Base-by-base conservation (phyloP, 148 eudicot genomes). In the Silene uniflora region DNA sequence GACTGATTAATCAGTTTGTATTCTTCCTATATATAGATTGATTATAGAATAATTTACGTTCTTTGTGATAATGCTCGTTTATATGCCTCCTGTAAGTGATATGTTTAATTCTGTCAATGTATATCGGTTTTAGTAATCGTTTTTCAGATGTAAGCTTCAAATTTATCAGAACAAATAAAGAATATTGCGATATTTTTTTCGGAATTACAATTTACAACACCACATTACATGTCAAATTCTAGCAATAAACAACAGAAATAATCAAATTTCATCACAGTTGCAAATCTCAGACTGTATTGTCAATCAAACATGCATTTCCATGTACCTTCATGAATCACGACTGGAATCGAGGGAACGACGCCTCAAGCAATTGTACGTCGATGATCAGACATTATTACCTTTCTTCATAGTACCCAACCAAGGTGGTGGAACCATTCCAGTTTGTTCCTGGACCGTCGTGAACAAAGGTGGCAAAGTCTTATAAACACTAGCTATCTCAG, bases 361-460 rank as follows among this genome's bases (percentile, higher is more conserved):
- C 3, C 18, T 67, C 44, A 29, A 32, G 7, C 49, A 32, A 39
- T 9, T 62, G 1, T 2, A 62, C 35, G 66, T n/a, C 46, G 60
- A 21, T 22, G 1, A 19, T 47, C 13, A 39, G 7, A 39, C 44
- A 70, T 10, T 10, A 46, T 47, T 13, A 21, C 19, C 29, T 27
- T 72, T 76, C 32, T 75, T 66, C 1, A 87, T 6, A n/a, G 63
- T 85, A 16, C 84, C 92, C 76, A 89, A 71, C 92, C 92, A 89
- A 2, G 88, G 18, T 18, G 92, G 92, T 2, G 92, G 90, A 27
- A 73, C 25, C 88, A 87, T 85, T 39, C 90, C 90, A 21, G 90
- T 89, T 62, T 89, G 90, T 60, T 89, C 92, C 19, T 85, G 82
- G 16, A 89, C 87, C 0, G 88, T 89, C 68, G 79, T 80, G 18